Conservation (phyloP, 1,284 basidiomycete genomes). For the Naganishia albida region DNA sequence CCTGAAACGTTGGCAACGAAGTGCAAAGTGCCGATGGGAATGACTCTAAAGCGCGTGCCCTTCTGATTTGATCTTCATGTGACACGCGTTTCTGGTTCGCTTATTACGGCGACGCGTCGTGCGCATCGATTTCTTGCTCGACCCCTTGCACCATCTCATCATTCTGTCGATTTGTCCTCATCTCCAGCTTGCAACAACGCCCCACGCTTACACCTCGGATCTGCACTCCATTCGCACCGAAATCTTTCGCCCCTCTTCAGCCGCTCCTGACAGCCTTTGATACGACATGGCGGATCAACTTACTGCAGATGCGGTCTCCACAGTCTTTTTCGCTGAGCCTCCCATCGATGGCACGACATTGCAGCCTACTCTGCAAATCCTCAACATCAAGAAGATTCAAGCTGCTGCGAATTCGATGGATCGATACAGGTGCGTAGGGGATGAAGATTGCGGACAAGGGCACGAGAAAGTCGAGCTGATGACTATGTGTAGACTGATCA, state of each 20-base stretch:
- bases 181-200: neutral
- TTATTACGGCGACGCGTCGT: neutral
- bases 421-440: slow-evolving; percentile 49
- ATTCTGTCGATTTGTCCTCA: neutral
- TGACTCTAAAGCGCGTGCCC: no score
- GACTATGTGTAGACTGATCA: slow-evolving; percentile 51
- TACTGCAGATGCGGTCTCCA: slow-evolving; percentile 46
- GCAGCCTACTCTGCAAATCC: slow-evolving; percentile 71
- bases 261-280: no score
- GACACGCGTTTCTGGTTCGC: neutral
- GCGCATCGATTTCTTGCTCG: no score
- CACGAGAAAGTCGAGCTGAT: neutral
- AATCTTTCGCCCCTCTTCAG: no score
- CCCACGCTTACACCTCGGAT: neutral
- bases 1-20: no score
- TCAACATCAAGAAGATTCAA: slow-evolving; percentile 75
- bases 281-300: slow-evolving; percentile 35
- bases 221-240: no score
- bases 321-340: slow-evolving; percentile 40
- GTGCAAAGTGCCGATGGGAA: no score
- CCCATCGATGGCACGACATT: slow-evolving; percentile 45
- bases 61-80: neutral
- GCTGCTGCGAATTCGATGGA: slow-evolving; percentile 45
- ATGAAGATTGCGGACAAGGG: neutral
- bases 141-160: neutral